phyloP scores from a whole-genome alignment of 2,329 filamentous ascomycete genomes.

The Nemania sp. region DNA sequence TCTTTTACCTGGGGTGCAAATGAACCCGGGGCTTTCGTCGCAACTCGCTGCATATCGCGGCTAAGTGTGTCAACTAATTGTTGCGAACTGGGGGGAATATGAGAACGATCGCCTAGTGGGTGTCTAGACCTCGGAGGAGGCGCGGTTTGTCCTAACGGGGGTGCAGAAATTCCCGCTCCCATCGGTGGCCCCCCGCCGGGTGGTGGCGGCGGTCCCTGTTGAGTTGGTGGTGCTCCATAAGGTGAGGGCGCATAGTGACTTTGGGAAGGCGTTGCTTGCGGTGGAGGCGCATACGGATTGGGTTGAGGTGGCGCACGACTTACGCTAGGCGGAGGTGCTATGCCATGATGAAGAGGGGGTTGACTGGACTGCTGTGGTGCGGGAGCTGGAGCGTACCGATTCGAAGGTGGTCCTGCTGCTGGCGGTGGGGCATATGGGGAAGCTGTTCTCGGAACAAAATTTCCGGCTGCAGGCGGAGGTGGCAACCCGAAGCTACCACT shows the following conservation, averaged over 20 bases:
- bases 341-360: conserved; percentile 42
- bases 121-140: conserved; percentile 67
- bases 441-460: conserved; percentile 67
- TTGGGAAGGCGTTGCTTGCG: conserved; percentile 51
- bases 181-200: conserved; percentile 44
- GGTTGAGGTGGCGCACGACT: conserved; percentile 52
- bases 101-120: conserved; percentile 84
- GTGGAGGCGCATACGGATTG: conserved; percentile 54
- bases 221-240: conserved; percentile 49
- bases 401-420: conserved; percentile 68
- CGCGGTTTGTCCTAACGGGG: conserved; percentile 53
- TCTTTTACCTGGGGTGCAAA: conserved; percentile 91
- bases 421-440: conserved; percentile 89
- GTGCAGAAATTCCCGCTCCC: conserved; percentile 44
- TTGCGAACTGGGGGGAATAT: conserved; percentile 79
- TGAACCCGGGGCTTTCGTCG: conserved; percentile 79
- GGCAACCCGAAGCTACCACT: conserved; percentile 37
- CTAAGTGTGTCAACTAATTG: conserved; percentile 80
- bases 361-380: conserved; percentile 57
- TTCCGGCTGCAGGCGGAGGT: conserved; percentile 54
- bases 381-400: conserved; percentile 75
- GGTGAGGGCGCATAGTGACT: conserved; percentile 67
- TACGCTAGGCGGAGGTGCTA: conserved; percentile 41
- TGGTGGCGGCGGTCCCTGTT: conserved; percentile 47
- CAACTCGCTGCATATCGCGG: conserved; percentile 86